These are phyloP conservation scores for Eucalyptus polybractea DNA, from an alignment of 345 rosid species.

Conservation along the genomic window DNA sequence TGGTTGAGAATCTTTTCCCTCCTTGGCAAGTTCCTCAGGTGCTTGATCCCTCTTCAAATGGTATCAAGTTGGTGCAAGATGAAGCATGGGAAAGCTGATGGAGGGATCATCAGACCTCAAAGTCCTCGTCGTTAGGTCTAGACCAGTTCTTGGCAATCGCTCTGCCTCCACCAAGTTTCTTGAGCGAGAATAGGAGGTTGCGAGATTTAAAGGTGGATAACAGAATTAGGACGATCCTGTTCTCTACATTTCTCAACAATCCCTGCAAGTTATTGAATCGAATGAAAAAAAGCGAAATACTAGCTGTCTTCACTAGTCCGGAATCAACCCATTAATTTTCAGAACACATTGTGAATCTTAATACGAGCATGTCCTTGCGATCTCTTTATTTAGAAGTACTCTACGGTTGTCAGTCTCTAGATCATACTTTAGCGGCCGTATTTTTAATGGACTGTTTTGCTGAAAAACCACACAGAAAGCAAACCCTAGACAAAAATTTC, in stretches of 20 bases:
- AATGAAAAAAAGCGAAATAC: not conserved
- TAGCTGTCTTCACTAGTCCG: not conserved
- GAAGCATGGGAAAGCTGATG: slow-evolving; percentile 63
- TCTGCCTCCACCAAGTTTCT: slow-evolving; percentile 62
- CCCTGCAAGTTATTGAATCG: slow-evolving; percentile 14
- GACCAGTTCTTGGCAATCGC: slow-evolving; percentile 45
- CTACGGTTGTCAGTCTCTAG: not conserved
- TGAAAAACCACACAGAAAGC: not conserved
- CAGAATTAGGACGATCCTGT: slow-evolving; percentile 52
- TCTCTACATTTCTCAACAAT: slow-evolving; percentile 45
- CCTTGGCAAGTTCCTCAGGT: slow-evolving; percentile 46
- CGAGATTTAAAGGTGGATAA: slow-evolving; percentile 66
- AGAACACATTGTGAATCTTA: not conserved
- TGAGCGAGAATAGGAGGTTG: slow-evolving; percentile 53
- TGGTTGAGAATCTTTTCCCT: slow-evolving; percentile 72
- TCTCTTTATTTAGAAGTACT: not conserved
- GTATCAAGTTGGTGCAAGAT: slow-evolving; percentile 60
- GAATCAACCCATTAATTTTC: not conserved
- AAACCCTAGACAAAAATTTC: not conserved
- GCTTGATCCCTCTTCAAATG: slow-evolving; percentile 50
- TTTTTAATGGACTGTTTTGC: not conserved
- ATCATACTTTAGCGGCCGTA: not conserved
- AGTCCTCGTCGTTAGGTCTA: slow-evolving; percentile 36
- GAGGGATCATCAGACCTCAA: slow-evolving; percentile 57
- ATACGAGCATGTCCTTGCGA: not conserved